A percentile compares a stretch with the other conserved stretches of the same genome.
phyloP scores from a whole-genome alignment of 441 rosid species.

The Melastoma candidum region DNA sequence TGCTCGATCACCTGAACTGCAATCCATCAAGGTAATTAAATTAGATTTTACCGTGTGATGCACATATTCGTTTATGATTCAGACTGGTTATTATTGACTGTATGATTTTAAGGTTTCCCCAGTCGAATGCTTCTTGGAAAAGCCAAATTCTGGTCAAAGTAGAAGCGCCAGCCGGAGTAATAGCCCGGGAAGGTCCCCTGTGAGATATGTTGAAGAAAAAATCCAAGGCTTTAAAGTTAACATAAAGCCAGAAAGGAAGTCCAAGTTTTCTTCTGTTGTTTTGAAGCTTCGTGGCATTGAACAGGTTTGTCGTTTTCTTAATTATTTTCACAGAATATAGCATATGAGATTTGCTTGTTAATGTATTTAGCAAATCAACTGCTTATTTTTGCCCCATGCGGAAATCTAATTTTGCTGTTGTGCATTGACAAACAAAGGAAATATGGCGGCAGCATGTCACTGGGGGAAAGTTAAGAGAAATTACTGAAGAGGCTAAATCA shows the following conservation, averaged over 20 bases:
- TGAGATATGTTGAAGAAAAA: constrained; percentile 54
- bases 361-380: too few species aligned
- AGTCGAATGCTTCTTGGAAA: constrained; percentile 78
- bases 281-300: constrained; percentile 96
- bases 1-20: constrained; percentile 94
- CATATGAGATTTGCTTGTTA: too few species aligned
- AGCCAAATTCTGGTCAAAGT: constrained; percentile 63
- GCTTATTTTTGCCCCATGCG: background rate
- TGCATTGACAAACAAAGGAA: constrained; percentile 37
- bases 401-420: constrained; percentile 8
- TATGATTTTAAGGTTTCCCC: constrained; percentile 50
- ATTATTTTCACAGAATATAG: too few species aligned
- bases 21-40: constrained; percentile 75
- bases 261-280: constrained; percentile 91
- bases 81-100: background rate
- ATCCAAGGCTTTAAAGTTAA: constrained; percentile 83
- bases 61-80: constrained; percentile 8
- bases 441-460: constrained; percentile 90
- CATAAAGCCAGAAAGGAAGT: constrained; percentile 89
- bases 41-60: constrained; percentile 6
- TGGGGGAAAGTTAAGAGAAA: constrained; percentile 95
- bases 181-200: constrained; percentile 97
- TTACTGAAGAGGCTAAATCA: constrained; percentile 95
- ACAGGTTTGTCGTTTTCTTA: constrained; percentile 42
- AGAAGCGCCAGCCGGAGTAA: constrained; percentile 91